Base-by-base conservation (phyloP, 257 asterid species). In the Orobanche coerulescens region DNA sequence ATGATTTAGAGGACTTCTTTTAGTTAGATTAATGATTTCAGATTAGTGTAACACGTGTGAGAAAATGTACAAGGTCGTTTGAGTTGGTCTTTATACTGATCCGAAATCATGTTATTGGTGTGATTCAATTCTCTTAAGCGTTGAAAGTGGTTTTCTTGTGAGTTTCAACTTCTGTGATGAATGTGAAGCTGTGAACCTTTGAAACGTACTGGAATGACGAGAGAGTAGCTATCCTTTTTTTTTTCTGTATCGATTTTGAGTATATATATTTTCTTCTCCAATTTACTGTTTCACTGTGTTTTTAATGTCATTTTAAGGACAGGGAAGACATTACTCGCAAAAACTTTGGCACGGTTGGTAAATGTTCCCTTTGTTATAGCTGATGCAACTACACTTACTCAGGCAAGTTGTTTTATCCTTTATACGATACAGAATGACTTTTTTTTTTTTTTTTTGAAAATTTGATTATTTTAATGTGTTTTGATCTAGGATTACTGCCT, bases 251-350 rank as follows among this genome's bases (percentile, higher is more conserved):
- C 47, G 5, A 44, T 66, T 2, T 52, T 18, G 26, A 8, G 8
- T 63, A 40, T 26, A 2, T 66, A n/a, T 43, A 16, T 57, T 30
- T 36, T 61, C 30, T 42, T 28, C 48, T 52, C 28, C 78, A 58
- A 34, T 62, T 34, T 74, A 72, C 81, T 73, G 84, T 78, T 83
- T 83, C 78, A 80, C 85, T 84, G 58, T 78, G 78, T 65, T 67
- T 68, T 75, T 68, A 61, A 65, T 78, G 79, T 75, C 73, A 54
- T 82, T 69, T 82, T 77, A 88, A 83, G 96, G 95, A 93, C 97
- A 93, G 99, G 98, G 85, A 93, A 93, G 77, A 93, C 97, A 67
- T 84, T 89, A 80, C 97, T 93, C 65, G 96, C 98, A 61, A 93
- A 89, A 76, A 93, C 96, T 73, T 82, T 93, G 87, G 97, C 98